A percentile compares a stretch with the other conserved stretches of the same genome.
These are phyloP conservation scores for Myxozyma melibiosi DNA, from an alignment of 805 yeast genomes.

Conservation along the genomic window DNA sequence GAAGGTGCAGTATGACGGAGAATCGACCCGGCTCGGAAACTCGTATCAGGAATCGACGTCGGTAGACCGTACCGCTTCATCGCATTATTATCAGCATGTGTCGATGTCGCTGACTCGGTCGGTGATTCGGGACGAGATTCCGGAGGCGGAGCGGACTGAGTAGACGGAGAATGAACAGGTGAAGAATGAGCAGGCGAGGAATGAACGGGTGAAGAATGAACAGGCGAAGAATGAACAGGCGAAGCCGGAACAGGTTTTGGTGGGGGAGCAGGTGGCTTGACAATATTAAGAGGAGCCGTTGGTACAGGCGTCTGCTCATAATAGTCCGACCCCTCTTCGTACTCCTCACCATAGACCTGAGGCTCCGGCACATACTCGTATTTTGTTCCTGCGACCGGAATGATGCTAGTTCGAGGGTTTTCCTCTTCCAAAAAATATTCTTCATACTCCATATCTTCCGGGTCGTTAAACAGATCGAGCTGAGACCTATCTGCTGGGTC, in stretches of 20 bases:
- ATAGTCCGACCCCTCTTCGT: neutral
- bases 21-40: neutral
- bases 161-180: neutral
- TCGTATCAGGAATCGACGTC: slow-evolving; percentile 5
- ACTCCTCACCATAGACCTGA: neutral
- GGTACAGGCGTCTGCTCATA: neutral
- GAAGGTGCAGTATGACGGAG: neutral
- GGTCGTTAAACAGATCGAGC: neutral
- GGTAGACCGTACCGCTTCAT: slow-evolving; percentile 20
- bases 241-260: neutral
- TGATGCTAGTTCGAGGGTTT: too few relatives aligned
- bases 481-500: slow-evolving; percentile 4
- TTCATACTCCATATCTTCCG: neutral
- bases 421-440: neutral
- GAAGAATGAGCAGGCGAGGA: neutral
- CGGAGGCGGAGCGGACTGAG: neutral
- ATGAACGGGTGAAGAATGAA: neutral
- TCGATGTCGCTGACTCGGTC: slow-evolving; percentile 24
- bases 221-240: too few relatives aligned
- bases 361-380: too few relatives aligned
- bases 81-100: slow-evolving; percentile 17
- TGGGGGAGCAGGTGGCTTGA: neutral
- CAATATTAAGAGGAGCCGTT: neutral
- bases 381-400: neutral
- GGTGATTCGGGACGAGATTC: slow-evolving; percentile 16